Conservation (phyloP, 768 basidiomycete genomes). For the Boletus reticulatus region DNA sequence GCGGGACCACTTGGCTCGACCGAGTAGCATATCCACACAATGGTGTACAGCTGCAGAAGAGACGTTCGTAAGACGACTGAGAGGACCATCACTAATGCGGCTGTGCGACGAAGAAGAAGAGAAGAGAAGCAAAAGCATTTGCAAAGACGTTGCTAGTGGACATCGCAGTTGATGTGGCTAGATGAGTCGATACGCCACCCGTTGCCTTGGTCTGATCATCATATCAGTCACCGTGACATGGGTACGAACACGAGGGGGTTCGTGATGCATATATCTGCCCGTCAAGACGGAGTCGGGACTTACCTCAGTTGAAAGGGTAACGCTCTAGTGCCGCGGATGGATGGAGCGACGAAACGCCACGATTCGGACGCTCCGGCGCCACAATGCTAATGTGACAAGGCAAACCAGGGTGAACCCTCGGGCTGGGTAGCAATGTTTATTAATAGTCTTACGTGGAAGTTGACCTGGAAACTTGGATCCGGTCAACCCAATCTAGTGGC, state of each 20-base stretch:
- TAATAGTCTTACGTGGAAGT: not conserved
- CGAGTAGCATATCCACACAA: not conserved
- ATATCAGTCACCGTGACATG: not conserved
- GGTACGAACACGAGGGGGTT: constrained; percentile 6
- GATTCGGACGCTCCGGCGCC: not conserved
- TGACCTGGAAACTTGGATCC: not conserved
- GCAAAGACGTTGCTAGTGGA: not conserved
- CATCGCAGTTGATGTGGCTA: not conserved
- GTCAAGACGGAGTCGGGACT: not conserved
- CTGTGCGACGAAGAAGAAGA: not conserved
- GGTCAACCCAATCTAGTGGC: not conserved
- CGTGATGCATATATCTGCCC: not conserved
- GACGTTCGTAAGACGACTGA: not conserved
- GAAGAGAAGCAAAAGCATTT: not conserved
- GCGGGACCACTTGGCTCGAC: not conserved
- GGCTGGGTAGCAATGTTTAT: not conserved
- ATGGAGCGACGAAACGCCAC: constrained; percentile 6
- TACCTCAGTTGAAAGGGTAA: constrained; percentile 2
- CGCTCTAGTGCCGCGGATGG: constrained; percentile 7
- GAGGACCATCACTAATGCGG: not conserved
- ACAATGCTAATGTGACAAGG: not conserved
- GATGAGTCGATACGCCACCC: not conserved
- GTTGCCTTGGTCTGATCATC: not conserved
- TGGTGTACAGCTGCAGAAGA: not conserved
- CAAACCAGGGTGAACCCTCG: not conserved